phyloP scores from a whole-genome alignment of 257 asterid genomes.

The Agastache rugosa region DNA sequence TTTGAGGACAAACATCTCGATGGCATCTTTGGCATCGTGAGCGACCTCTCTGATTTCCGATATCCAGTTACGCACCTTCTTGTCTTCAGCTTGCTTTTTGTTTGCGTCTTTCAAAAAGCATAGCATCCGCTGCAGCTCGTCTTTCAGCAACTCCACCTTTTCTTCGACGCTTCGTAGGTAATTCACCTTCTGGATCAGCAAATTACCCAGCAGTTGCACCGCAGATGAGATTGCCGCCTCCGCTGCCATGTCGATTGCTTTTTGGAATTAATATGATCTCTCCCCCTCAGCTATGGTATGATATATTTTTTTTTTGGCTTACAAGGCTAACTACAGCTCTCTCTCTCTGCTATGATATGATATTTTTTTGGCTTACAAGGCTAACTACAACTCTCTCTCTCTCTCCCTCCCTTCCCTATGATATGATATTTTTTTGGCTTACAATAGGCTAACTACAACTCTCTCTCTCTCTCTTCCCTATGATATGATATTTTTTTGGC shows the following conservation, averaged over 20 bases:
- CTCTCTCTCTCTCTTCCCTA: no score
- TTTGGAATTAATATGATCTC: neutral
- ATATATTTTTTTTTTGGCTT: no score
- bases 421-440: no score
- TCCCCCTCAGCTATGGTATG: no score
- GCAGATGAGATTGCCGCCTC: constrained; percentile 33
- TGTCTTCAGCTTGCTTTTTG: constrained; percentile 1
- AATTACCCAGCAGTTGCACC: constrained; percentile 11
- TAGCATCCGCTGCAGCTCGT: constrained; percentile 15
- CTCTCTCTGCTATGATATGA: no score
- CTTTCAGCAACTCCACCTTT: neutral
- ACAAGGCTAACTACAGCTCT: no score
- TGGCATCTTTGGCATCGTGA: neutral
- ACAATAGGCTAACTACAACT: no score
- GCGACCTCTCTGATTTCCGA: constrained; percentile 21
- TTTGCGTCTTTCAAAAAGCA: neutral
- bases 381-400: no score
- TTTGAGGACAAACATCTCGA: constrained; percentile 3
- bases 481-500: no score
- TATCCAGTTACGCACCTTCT: neutral
- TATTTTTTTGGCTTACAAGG: no score
- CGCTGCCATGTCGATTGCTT: constrained; percentile 20
- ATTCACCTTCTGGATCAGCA: constrained; percentile 5
- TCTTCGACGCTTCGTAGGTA: constrained; percentile 13
- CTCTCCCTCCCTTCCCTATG: no score